Conservation (phyloP, 2,329 filamentous ascomycete genomes). For the Colletotrichum caudatum region DNA sequence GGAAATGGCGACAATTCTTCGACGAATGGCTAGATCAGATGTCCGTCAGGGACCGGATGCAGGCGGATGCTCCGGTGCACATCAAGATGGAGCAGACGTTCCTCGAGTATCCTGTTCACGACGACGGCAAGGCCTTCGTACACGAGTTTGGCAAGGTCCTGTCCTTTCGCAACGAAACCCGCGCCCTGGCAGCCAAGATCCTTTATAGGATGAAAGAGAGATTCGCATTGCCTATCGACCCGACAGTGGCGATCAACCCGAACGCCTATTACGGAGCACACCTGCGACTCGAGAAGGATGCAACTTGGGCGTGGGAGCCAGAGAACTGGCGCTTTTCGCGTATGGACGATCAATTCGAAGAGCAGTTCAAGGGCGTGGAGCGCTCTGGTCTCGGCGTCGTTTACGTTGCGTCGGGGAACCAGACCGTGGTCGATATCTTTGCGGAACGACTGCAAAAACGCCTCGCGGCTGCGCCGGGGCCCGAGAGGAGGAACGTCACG, state of each 20-base stretch:
- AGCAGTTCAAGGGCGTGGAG: constrained; percentile 46
- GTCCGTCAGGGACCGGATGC: constrained; percentile 20
- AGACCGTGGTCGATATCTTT: constrained; percentile 47
- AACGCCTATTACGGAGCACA: constrained; percentile 50
- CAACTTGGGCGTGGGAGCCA: constrained; percentile 48
- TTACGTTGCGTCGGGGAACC: constrained; percentile 50
- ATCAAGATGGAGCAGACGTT: constrained; percentile 50
- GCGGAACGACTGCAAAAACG: constrained; percentile 35
- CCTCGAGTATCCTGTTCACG: constrained; percentile 53
- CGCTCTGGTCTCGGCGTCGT: constrained; percentile 46
- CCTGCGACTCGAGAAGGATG: constrained; percentile 49
- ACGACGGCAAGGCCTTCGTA: constrained; percentile 51
- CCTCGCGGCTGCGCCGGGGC: neutral
- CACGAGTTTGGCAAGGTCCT: constrained; percentile 51
- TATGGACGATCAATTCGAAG: constrained; percentile 49
- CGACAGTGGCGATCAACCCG: constrained; percentile 44
- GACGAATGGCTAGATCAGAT: constrained; percentile 47
- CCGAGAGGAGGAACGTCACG: constrained; percentile 39
- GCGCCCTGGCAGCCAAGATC: constrained; percentile 47
- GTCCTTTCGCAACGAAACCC: constrained; percentile 49
- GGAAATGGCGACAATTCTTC: constrained; percentile 47
- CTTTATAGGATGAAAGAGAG: constrained; percentile 44
- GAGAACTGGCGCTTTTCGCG: constrained; percentile 49
- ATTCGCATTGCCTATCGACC: constrained; percentile 46
- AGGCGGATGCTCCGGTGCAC: constrained; percentile 44